phyloP scores from a whole-genome alignment of 2,329 filamentous ascomycete species.

The Penicillium sp. region DNA sequence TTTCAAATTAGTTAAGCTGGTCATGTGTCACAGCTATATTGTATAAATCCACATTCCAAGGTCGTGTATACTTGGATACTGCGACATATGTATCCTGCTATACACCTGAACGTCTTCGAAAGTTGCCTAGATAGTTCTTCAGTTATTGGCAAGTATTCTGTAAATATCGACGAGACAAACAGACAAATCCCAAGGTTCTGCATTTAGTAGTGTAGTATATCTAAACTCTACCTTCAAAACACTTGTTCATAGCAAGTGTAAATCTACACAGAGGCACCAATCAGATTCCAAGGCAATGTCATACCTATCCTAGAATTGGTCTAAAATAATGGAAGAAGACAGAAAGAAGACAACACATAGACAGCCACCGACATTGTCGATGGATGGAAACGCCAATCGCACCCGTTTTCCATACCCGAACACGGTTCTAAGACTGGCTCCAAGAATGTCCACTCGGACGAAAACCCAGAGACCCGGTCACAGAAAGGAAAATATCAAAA shows the following conservation, averaged over 20 bases:
- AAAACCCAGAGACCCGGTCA: conserved; percentile 26
- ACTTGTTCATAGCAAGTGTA: not conserved
- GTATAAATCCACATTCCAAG: not conserved
- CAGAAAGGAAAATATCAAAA: conserved; percentile 38
- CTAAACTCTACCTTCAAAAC: not conserved
- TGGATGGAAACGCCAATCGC: conserved; percentile 43
- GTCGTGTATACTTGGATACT: not conserved
- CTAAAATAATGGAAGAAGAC: conserved; percentile 22
- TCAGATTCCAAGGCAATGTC: conserved; percentile 27
- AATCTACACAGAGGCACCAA: conserved; percentile 1
- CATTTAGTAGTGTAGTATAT: too few relatives aligned
- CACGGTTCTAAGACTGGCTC: conserved; percentile 43
- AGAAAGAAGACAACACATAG: conserved; percentile 28
- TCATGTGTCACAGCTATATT: too few relatives aligned
- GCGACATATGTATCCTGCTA: not conserved
- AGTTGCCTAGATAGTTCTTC: too few relatives aligned
- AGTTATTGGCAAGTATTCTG: too few relatives aligned
- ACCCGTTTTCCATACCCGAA: conserved; percentile 47
- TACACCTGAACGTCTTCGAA: not conserved
- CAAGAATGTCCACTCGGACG: conserved; percentile 36
- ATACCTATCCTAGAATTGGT: conserved; percentile 32
- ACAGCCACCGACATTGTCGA: conserved; percentile 33
- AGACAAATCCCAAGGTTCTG: too few relatives aligned
- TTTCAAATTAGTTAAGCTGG: too few relatives aligned
- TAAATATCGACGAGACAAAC: too few relatives aligned